Evolutionary conservation across 352 stramenopile species (phyloP), one percentile per base, ranked within the genome.

Genomic region (Pythium sukuiense): DNA sequence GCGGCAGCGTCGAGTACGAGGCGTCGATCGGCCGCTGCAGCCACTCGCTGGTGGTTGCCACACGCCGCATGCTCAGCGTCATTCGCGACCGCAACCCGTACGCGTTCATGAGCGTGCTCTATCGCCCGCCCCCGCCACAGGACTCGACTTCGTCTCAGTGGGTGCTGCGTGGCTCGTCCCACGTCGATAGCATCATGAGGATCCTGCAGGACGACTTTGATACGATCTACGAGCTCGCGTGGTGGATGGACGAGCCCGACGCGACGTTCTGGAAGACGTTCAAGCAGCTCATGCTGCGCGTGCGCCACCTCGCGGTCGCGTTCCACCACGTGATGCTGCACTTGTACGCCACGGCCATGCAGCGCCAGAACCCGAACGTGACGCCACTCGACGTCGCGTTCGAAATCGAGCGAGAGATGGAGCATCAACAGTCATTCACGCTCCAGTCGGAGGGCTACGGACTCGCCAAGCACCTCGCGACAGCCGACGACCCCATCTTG

Each of bases 241-340:
- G 37, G 30, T 73, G 67, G 67, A 73, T 73, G 67, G 33, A 50
- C 11, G 46, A 29, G 9, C 59, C 59, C 41, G 59, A 67, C 33
- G 3, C 49, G 46, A 59, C 59, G 27, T 72, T 72, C 41, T 72
- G 66, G 66, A 37, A 60, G 48, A 41, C 48, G 12, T 68, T 72
- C 53, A 43, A 20, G 27, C 59, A 49, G 35, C 24, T 72, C 7
- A 57, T 65, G 35, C 13, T 29, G 13, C 58, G 63, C 54, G 55
- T 65, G 30, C 67, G 60, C 1, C 67, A 53, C 13, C 16, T 65
- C 5, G 61, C 59, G 1, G 20, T 69, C 29, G 50, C 39, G 20
- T 70, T 74, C 53, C 67, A 74, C 46, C 52, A 53, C 62, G 62
- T 74, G 30, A 64, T 74, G 41, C 57, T 74, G 24, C 49, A 64